phyloP scores from a whole-genome alignment of 1,284 basidiomycete genomes.

The Agaricales sp. region DNA sequence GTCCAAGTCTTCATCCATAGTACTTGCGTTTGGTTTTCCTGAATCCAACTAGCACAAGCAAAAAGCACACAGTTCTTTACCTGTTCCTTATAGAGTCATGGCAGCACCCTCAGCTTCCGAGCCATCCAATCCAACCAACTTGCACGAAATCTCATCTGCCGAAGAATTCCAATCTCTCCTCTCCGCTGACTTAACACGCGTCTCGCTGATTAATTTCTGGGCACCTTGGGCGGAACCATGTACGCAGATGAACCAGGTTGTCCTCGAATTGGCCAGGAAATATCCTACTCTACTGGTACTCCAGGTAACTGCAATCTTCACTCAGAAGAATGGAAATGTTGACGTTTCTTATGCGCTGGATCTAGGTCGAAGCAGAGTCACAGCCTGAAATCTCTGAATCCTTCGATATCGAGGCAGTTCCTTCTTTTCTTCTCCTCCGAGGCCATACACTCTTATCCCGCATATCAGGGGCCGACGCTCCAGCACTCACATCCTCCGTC shows the following conservation, averaged over 20 bases:
- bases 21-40: no score
- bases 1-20: no score
- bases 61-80: no score
- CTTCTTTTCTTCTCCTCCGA: slow-evolving; percentile 76
- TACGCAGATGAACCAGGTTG: slow-evolving; percentile 77
- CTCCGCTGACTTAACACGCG: slow-evolving; percentile 62
- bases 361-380: slow-evolving; percentile 83
- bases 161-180: slow-evolving; percentile 70
- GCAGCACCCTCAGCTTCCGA: no score
- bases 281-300: slow-evolving; percentile 65
- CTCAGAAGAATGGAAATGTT: no score
- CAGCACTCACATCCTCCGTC: slow-evolving; percentile 57
- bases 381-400: slow-evolving; percentile 88
- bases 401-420: slow-evolving; percentile 89
- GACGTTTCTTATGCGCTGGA: not conserved
- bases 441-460: slow-evolving; percentile 84
- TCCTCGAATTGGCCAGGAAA: slow-evolving; percentile 61
- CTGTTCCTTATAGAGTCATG: no score
- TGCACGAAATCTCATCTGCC: slow-evolving; percentile 48
- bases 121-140: no score
- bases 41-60: no score
- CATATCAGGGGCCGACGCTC: slow-evolving; percentile 77
- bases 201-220: slow-evolving; percentile 90
- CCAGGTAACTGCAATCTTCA: slow-evolving; percentile 40
- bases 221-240: slow-evolving; percentile 90